Evolutionary conservation across 257 asterid species (phyloP), one percentile per base, ranked within the genome.

Genomic region (Ajuga chamaepitys): DNA sequence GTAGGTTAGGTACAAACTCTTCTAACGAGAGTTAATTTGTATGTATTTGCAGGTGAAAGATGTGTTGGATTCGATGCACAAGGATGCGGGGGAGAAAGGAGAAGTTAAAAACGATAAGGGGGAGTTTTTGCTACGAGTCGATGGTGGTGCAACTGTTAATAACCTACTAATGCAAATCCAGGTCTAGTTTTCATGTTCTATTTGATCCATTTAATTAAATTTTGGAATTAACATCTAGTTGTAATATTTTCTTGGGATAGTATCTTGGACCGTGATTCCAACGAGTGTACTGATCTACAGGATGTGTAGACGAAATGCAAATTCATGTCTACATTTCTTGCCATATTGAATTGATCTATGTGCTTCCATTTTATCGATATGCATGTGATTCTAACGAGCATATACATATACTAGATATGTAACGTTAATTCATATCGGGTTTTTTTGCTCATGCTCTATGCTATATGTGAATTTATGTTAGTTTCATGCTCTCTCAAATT

Each of bases 21-120:
- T 0, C 37, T 30, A 30, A 30, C 37, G 7, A 30, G 37, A 30
- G 37, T 30, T 3, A 88, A n/a, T n/a, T n/a, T n/a, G 98, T 78
- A 88, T 88, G 90, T 91, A 96, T 58, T 91, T 91, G 75, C 98
- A 93, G 79, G 99, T 86, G 37, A 89, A 83, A 74, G 97, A 93
- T 34, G 97, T 93, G 28, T 62, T 93, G 72, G 97, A 89, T 74
- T 86, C 99, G 13, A 93, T 93, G 99, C 87, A 84, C 66, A 93
- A 89, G 82, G 99, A 93, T 79, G 88, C 84, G 0, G 95, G 89
- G 13, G 89, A 80, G 18, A 86, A 73, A 26, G 87, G 86, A 0
- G 88, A 78, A 78, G 76, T n/a, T 16, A 77, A 80, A 76, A 80
- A 74, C 24, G 77, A 68, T 0, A 66, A 61, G 75, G 91, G 86